Percentiles rank a stretch among this genome's conserved stretches.
Conservation (phyloP, 2,329 filamentous ascomycete genomes). For the Hypoxylon sp. region DNA sequence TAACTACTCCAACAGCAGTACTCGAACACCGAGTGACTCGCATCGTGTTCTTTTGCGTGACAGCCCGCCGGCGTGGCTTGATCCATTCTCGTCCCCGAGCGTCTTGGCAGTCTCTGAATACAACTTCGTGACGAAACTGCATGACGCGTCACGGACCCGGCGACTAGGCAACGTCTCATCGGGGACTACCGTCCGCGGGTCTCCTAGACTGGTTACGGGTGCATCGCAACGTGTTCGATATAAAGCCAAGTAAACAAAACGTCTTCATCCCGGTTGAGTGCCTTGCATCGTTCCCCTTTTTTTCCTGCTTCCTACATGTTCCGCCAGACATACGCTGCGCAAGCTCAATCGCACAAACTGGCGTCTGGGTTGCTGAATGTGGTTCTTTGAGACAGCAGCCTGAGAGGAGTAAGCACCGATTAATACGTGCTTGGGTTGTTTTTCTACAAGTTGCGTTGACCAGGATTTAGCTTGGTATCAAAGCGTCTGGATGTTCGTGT, state of each 20-base stretch:
- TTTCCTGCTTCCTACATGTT: neutral
- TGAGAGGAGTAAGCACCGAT: neutral
- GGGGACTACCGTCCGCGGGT: neutral
- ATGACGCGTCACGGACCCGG: conserved; percentile 10
- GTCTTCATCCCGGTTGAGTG: neutral
- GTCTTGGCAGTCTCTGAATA: conserved; percentile 9
- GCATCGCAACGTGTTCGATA: neutral
- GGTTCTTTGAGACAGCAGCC: neutral
- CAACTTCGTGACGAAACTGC: conserved; percentile 1
- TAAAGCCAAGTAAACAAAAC: neutral
- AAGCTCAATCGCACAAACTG: neutral
- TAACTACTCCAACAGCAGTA: neutral
- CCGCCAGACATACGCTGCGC: neutral
- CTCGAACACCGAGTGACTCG: neutral
- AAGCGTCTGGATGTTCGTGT: neutral
- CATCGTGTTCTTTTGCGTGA: neutral
- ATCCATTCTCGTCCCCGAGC: neutral
- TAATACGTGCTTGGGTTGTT: neutral
- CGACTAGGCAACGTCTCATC: conserved; percentile 9
- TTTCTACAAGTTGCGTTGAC: neutral
- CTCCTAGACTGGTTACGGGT: neutral
- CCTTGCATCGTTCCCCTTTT: neutral
- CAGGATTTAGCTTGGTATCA: neutral
- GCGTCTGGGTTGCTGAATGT: neutral
- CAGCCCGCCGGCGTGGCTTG: neutral